These are phyloP conservation scores for Fusarium nodosum DNA, from an alignment of 2,329 filamentous ascomycete species.

Conservation along the genomic window DNA sequence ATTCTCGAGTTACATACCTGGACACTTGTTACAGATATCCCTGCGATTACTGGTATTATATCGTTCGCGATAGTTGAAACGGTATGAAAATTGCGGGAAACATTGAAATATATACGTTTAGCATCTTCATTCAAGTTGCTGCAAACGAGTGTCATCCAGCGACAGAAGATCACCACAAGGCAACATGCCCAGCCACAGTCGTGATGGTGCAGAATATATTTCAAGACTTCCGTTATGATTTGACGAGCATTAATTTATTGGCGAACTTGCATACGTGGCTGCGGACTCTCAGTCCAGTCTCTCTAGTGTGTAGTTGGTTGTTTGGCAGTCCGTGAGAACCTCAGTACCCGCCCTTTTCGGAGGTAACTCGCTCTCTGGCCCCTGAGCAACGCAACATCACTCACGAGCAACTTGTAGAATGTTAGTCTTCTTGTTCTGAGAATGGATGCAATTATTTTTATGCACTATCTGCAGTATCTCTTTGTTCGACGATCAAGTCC, in stretches of 20 bases:
- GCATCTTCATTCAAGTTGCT: neutral
- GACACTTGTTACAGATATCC: neutral
- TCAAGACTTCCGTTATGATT: neutral
- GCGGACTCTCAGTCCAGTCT: neutral
- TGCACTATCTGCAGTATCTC: neutral
- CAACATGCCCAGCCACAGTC: neutral
- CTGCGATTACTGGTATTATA: neutral
- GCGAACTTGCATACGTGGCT: neutral
- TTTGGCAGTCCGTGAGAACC: constrained; percentile 27
- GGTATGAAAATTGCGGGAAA: neutral
- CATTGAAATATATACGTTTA: neutral
- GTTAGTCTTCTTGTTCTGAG: neutral
- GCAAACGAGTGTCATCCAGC: constrained; percentile 18
- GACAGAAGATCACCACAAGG: neutral
- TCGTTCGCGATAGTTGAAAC: neutral
- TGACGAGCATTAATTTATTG: neutral
- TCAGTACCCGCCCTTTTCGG: constrained; percentile 31
- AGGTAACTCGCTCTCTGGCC: constrained; percentile 25
- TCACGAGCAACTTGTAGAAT: neutral
- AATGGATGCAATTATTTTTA: neutral
- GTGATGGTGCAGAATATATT: neutral
- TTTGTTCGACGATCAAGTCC: constrained; percentile 9
- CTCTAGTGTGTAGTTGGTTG: constrained; percentile 3
- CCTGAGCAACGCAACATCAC: constrained; percentile 30
- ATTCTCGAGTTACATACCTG: constrained; percentile 11